Evolutionary conservation across 768 basidiomycete genomes (phyloP), one percentile per base, ranked within the genome.

Genomic region (Hemileccinum impolitum): DNA sequence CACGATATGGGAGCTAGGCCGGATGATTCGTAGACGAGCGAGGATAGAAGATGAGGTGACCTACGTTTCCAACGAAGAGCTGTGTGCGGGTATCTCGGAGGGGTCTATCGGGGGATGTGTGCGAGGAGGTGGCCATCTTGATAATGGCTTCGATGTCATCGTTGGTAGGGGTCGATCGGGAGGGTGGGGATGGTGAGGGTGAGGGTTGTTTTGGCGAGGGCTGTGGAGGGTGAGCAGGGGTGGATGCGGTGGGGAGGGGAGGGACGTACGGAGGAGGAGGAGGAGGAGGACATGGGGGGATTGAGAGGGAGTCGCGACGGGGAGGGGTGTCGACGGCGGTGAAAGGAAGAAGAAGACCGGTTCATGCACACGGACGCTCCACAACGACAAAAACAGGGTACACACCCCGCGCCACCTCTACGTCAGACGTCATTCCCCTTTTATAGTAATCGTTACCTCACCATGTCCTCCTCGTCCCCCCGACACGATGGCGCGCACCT

Each of bases 121-220:
- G 73, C 6, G 82, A 73, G 7, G 89, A 81, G 52, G 90, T 94
- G n/a, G 93, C 93, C 69, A 85, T 80, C 63, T 90, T 88, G 53
- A 96, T 96, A 60, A 93, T 79, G 3, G 90, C 90, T 64, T 96
- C 93, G 63, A 95, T 94, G 59, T 90, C 90, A 69, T 89, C 88
- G 71, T 84, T 85, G 3, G 86, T 78, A 14, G 81, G 84, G 21
- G 66, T 46, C 2, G 57, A 63, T 60, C 55, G 51, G 4, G 48
- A 1, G 2, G 49, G 39, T 2, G 51, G 46, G 6, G 44, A 45
- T 5, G 39, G 35, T 25, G 48, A 48, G 37, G 59, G 52, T 0
- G 61, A 19, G 7, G 50, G 30, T 43, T 44, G 52, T 0, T 18
- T 31, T 0, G 49, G 43, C 0, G 53, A 53, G 1, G 47, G 44